phyloP scores from a whole-genome alignment of 2,329 filamentous ascomycete species.

The Annulohypoxylon truncatum region DNA sequence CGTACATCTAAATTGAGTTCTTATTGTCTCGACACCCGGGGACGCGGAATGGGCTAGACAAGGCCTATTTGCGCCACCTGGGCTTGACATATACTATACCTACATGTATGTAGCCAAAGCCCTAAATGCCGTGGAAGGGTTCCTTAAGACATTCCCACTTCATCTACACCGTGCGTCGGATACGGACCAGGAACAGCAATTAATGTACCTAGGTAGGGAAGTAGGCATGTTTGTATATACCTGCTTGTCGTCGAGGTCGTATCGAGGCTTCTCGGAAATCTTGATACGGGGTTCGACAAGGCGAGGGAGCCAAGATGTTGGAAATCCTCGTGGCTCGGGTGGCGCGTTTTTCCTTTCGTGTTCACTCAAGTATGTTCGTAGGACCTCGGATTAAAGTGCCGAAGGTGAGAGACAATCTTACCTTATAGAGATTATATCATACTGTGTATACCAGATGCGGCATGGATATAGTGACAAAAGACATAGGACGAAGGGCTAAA shows the following conservation, averaged over 20 bases:
- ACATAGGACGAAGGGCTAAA: neutral
- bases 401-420: neutral
- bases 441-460: neutral
- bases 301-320: neutral
- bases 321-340: neutral
- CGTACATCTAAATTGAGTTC: neutral
- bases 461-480: neutral
- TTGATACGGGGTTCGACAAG: neutral
- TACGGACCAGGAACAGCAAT: neutral
- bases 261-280: neutral
- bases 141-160: neutral
- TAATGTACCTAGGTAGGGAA: too few species aligned
- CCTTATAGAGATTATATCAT: neutral
- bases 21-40: neutral
- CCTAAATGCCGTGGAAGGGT: neutral
- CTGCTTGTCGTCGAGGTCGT: neutral
- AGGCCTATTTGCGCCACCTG: neutral
- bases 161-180: constrained; percentile 11
- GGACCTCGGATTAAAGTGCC: neutral
- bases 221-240: neutral
- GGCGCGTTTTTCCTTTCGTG: neutral
- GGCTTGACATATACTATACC: neutral
- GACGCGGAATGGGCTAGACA: neutral
- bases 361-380: neutral
- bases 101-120: neutral